Evolutionary conservation across 2,329 filamentous ascomycete species (phyloP).

Genomic region (Fusarium anguioides): DNA sequence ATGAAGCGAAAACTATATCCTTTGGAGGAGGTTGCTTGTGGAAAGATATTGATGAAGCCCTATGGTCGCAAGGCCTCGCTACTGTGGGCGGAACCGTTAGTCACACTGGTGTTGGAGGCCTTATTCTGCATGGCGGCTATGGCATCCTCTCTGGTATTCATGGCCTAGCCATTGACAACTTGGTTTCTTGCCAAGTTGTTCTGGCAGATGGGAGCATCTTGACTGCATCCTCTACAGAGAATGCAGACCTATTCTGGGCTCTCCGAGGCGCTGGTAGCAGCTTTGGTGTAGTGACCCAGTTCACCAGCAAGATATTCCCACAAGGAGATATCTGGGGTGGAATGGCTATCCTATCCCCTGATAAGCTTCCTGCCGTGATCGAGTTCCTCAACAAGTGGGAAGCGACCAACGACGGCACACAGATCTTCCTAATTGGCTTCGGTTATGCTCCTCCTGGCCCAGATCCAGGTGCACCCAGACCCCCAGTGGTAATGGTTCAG

Average conservation of each 20-base stretch:
- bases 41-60: constrained; percentile 65
- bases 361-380: constrained; percentile 46
- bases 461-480: constrained; percentile 35
- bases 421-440: constrained; percentile 33
- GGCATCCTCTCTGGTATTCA: constrained; percentile 65
- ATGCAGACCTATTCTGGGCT: constrained; percentile 57
- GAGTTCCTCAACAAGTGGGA: constrained; percentile 47
- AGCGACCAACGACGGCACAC: constrained; percentile 40
- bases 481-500: constrained; percentile 29
- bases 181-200: constrained; percentile 55
- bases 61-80: constrained; percentile 62
- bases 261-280: constrained; percentile 55
- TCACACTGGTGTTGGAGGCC: constrained; percentile 70
- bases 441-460: constrained; percentile 31
- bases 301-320: constrained; percentile 49
- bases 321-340: constrained; percentile 51
- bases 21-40: constrained; percentile 65
- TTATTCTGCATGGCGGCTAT: constrained; percentile 69
- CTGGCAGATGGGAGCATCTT: constrained; percentile 53
- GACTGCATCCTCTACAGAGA: constrained; percentile 55
- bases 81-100: constrained; percentile 72
- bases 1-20: constrained; percentile 56
- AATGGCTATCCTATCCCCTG: constrained; percentile 40
- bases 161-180: constrained; percentile 61
- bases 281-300: constrained; percentile 57